phyloP scores from a whole-genome alignment of 2,329 filamentous ascomycete genomes.

The Fusarium cicatricum region DNA sequence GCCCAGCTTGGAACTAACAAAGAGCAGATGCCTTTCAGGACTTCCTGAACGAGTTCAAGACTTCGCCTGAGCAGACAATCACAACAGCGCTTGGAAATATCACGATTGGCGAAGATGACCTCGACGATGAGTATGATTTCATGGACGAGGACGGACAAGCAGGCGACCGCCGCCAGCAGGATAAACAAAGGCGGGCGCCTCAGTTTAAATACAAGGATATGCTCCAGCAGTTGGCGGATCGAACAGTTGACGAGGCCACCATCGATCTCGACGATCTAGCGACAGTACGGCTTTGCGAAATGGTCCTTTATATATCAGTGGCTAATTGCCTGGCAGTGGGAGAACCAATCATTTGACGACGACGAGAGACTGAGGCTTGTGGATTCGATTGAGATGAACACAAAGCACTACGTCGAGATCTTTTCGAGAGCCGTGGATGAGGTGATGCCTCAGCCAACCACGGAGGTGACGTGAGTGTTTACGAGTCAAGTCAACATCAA shows the following conservation, averaged over 20 bases:
- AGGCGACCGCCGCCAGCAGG: conserved; percentile 58
- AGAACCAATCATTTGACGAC: conserved; percentile 62
- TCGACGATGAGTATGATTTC: conserved; percentile 91
- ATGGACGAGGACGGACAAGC: conserved; percentile 82
- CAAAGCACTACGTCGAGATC: conserved; percentile 94
- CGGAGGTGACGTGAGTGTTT: conserved; percentile 74
- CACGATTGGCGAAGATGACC: conserved; percentile 85
- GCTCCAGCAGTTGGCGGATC: conserved; percentile 86
- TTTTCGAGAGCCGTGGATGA: conserved; percentile 88
- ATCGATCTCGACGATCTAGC: conserved; percentile 91
- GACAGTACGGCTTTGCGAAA: conserved; percentile 60
- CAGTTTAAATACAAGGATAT: conserved; percentile 89
- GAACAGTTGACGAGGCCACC: conserved; percentile 77
- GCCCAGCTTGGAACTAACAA: conserved; percentile 40
- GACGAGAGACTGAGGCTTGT: conserved; percentile 77
- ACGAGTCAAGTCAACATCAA: too few species aligned
- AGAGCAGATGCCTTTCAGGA: conserved; percentile 79
- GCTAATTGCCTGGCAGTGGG: conserved; percentile 66
- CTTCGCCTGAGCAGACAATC: conserved; percentile 73
- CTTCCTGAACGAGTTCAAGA: conserved; percentile 90
- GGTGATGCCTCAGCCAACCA: conserved; percentile 79
- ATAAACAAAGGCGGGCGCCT: conserved; percentile 62
- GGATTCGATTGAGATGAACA: conserved; percentile 86
- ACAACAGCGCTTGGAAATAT: conserved; percentile 85
- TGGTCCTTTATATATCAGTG: background rate